These are phyloP conservation scores for Gossypium australe DNA, from an alignment of 345 rosid species.

Conservation along the genomic window DNA sequence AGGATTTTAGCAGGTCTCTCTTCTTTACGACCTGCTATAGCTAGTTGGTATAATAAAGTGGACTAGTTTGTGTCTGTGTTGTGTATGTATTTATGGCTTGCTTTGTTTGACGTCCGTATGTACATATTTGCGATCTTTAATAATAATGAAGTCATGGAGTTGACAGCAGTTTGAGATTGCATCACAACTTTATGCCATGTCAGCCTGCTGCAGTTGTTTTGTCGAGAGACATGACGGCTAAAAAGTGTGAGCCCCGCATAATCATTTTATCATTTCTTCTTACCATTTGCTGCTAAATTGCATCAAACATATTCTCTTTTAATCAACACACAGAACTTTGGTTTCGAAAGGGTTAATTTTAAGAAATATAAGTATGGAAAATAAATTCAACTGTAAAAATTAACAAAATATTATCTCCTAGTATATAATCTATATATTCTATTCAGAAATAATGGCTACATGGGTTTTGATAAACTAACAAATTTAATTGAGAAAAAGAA, in stretches of 20 bases:
- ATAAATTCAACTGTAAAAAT: too few relatives aligned
- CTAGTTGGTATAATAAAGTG: neutral
- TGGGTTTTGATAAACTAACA: too few relatives aligned
- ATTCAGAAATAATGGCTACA: too few relatives aligned
- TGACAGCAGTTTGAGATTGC: neutral
- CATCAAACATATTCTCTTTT: neutral
- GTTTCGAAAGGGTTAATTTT: too few relatives aligned
- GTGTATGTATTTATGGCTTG: neutral
- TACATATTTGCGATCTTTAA: neutral
- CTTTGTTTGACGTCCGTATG: slow-evolving; percentile 2
- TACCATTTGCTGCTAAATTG: neutral
- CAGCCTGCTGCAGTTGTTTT: neutral
- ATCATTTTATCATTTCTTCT: neutral
- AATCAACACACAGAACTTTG: too few relatives aligned
- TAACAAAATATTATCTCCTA: too few relatives aligned
- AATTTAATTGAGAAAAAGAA: too few relatives aligned
- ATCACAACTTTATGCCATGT: neutral
- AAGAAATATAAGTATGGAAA: too few relatives aligned
- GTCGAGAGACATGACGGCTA: neutral
- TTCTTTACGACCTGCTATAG: neutral
- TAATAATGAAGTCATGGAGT: neutral
- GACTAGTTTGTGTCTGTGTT: neutral
- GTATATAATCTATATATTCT: too few relatives aligned
- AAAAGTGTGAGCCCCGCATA: neutral
- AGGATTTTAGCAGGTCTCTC: neutral